These are phyloP conservation scores for Trichoderma sp. DNA, from an alignment of 2,329 filamentous ascomycete species.

Conservation along the genomic window DNA sequence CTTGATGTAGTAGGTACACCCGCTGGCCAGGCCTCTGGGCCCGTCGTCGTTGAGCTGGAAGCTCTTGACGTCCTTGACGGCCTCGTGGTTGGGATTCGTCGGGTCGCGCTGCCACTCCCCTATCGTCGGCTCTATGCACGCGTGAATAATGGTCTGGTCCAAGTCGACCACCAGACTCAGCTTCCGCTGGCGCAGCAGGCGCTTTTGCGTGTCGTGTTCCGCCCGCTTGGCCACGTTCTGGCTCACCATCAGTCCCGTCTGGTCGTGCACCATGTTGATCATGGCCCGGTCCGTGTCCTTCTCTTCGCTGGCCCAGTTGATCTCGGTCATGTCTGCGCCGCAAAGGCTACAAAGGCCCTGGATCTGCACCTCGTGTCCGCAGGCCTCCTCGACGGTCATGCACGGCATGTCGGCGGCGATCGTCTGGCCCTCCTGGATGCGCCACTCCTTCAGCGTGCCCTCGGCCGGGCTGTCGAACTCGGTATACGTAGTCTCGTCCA, in stretches of 20 bases:
- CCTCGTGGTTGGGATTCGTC: slow-evolving; percentile 85
- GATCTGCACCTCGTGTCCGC: slow-evolving; percentile 87
- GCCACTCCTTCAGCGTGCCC: slow-evolving; percentile 77
- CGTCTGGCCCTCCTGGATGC: slow-evolving; percentile 67
- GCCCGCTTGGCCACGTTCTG: slow-evolving; percentile 75
- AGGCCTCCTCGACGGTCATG: slow-evolving; percentile 85
- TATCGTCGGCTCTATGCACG: slow-evolving; percentile 93
- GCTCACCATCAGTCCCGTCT: slow-evolving; percentile 84
- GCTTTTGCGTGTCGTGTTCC: slow-evolving; percentile 83
- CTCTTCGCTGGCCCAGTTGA: slow-evolving; percentile 78
- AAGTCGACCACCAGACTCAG: slow-evolving; percentile 94
- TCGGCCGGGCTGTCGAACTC: slow-evolving; percentile 84
- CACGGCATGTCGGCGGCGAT: slow-evolving; percentile 61
- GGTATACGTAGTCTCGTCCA: slow-evolving; percentile 68
- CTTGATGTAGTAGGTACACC: slow-evolving; percentile 99
- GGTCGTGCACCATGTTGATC: slow-evolving; percentile 94
- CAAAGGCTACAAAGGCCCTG: slow-evolving; percentile 88
- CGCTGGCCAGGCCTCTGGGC: slow-evolving; percentile 65
- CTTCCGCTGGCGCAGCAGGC: slow-evolving; percentile 78
- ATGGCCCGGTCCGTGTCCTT: slow-evolving; percentile 82
- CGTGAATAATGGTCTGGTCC: slow-evolving; percentile 98
- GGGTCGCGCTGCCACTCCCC: slow-evolving; percentile 93
- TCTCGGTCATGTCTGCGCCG: slow-evolving; percentile 93
- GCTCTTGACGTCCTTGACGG: slow-evolving; percentile 82
- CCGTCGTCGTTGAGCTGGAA: slow-evolving; percentile 91